Base-by-base conservation (phyloP, 2,329 filamentous ascomycete genomes). In the Akanthomyces muscarius region DNA sequence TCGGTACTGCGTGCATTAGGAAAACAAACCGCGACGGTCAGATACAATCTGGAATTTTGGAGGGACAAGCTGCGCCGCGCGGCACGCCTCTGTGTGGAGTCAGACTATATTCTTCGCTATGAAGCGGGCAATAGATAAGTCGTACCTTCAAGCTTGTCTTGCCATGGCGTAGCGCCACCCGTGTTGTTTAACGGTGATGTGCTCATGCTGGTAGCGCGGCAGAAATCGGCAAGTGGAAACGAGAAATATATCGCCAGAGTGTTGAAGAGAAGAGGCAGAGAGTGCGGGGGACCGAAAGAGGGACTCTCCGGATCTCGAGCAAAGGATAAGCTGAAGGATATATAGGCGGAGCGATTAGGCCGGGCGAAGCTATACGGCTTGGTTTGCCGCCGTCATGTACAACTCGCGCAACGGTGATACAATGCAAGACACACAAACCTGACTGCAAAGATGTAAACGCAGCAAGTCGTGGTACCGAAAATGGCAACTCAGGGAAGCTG, bases 11-110 rank as follows among this genome's bases (percentile, higher is more conserved):
- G 28, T 42, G 36, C 14, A 50, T 10, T 33, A 10, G 18, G 36
- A 14, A 21, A 25, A 57, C 76, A 69, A 78, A 88, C 87, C 87
- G 81, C 88, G 81, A 73, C 86, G 82, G 73, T 90, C 88, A 68
- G 88, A 90, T 63, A 89, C 82, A 68, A 89, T 84, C 71, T 86
- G 83, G 74, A 85, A 90, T 61, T 82, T 75, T 28, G 86, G 86
- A 50, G 77, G 72, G 58, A 76, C 72, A 52, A 83, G 71, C 65
- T 83, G 79, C 58, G 76, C 76, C 63, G 78, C 76, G 62, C 76
- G 79, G 72, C 85, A 88, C 66, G 81, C 78, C 59, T 83, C 86
- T 88, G 68, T 42, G 38, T 38, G 48, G 65, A 54, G 56, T 55
- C 16, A n/a, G 48, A 65, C 63, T 75, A 66, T 74, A 84, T 5